Base-by-base conservation (phyloP, 495 filamentous ascomycete species). In the Neurospora tetrasperma region DNA sequence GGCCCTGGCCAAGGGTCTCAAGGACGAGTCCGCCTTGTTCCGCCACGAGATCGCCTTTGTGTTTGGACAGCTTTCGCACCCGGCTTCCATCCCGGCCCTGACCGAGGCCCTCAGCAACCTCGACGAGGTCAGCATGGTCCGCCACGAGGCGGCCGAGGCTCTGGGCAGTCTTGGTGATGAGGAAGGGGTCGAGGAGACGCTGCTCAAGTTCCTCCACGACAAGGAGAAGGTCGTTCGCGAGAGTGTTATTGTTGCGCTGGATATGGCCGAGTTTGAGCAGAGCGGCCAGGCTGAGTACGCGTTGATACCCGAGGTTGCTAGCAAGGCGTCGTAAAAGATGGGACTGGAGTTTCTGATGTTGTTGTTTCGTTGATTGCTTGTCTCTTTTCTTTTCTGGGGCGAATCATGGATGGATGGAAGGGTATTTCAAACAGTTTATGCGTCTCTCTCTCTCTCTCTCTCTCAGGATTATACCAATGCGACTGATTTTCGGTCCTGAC, bases 221-320 rank as follows among this genome's bases (percentile, higher is more conserved):
- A 88, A 91, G 48, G 96, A 98, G 82, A 88, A 92, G 76, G 94
- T 99, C 4, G 96, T 99, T 43, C 88, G 94, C 70, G 96, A 99
- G 77, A 98, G 94, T 79, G 90, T 97, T 41, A 87, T 97, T 75
- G 96, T 99, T 69, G 96, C 96, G 23, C 83, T 99, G 71, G 96
- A 99, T 80, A 99, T 99, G 96, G 96, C 94, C 3, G 94, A 97
- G 80, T 97, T 91, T 79, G 96, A 99, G 86, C 94, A 92, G 86
- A 93, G 88, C 78, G 92, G 92, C 20, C 88, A 96, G 82, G 82
- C 89, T 20, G 93, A 99, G 78, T 99, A 99, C 85, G 96, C 94
- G 35, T 83, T 97, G 76, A 87, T 98, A 71, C 94, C 93, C 10
- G 89, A 91, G 75, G 84, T 75, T 54, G 71, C 78, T 71, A 79